phyloP scores from a whole-genome alignment of 306 rosid species.

The Fragaria iinumae region DNA sequence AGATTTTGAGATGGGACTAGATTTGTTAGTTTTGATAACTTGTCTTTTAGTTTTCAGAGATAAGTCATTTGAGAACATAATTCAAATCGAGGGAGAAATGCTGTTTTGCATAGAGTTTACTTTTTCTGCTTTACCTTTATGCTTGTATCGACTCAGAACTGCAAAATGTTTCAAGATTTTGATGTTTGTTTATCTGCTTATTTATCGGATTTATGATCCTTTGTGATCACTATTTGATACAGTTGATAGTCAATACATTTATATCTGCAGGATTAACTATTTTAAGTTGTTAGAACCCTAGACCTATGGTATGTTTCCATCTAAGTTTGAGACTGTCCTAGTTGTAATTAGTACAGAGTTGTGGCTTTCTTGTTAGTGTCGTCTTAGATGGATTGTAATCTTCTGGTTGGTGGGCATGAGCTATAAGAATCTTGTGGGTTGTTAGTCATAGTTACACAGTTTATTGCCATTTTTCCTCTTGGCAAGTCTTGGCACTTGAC shows the following conservation, averaged over 20 bases:
- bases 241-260: not conserved
- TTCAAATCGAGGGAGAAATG: conserved; percentile 25
- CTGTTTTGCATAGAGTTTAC: not conserved
- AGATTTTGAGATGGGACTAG: conserved; percentile 61
- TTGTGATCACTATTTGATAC: not conserved
- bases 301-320: no score
- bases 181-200: not conserved
- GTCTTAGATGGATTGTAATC: not conserved
- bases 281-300: not conserved
- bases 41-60: conserved; percentile 29
- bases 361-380: not conserved
- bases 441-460: no score
- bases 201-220: not conserved
- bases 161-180: not conserved
- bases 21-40: conserved; percentile 26
- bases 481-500: no score
- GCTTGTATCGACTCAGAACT: not conserved
- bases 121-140: not conserved
- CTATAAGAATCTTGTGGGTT: no score
- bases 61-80: conserved; percentile 25
- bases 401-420: no score
- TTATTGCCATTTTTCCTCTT: no score
- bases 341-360: not conserved
- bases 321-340: not conserved
- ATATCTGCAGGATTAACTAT: not conserved